Evolutionary conservation across 2,329 filamentous ascomycete species (phyloP).

Genomic region (Fusarium albosuccineum): DNA sequence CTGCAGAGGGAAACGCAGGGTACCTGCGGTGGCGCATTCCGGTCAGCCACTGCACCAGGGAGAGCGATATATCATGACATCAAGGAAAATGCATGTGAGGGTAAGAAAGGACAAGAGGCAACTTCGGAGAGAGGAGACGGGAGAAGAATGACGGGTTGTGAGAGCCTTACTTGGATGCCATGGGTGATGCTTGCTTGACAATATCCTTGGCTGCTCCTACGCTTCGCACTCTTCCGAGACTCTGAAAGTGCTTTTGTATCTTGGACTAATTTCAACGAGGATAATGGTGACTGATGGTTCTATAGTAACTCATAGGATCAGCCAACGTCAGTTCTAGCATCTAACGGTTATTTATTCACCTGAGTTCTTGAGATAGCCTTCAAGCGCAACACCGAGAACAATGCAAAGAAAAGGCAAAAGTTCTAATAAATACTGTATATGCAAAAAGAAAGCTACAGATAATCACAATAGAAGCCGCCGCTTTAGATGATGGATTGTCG

Average conservation of each 20-base stretch:
- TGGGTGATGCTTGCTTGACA: conserved; percentile 29
- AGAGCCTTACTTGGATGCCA: conserved; percentile 32
- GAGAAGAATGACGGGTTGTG: background rate
- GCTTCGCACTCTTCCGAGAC: background rate
- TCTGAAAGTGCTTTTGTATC: background rate
- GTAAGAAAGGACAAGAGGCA: background rate
- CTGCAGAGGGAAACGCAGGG: conserved; percentile 58
- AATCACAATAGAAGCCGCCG: background rate
- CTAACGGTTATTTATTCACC: background rate
- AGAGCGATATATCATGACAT: background rate
- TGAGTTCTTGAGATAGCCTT: background rate
- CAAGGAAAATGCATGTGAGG: background rate
- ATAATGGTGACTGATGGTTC: background rate
- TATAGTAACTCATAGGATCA: background rate
- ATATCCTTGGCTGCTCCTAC: background rate
- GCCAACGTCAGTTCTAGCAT: background rate
- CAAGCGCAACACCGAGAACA: too few species aligned
- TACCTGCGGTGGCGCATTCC: conserved; percentile 27
- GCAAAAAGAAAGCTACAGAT: background rate
- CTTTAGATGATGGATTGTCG: too few species aligned
- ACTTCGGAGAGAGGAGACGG: background rate
- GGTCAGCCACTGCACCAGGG: conserved; percentile 7
- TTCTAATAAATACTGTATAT: background rate
- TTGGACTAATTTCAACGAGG: background rate
- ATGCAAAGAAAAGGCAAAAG: background rate